phyloP scores from a whole-genome alignment of 305 asterid genomes.

The Fraxinus platypoda region DNA sequence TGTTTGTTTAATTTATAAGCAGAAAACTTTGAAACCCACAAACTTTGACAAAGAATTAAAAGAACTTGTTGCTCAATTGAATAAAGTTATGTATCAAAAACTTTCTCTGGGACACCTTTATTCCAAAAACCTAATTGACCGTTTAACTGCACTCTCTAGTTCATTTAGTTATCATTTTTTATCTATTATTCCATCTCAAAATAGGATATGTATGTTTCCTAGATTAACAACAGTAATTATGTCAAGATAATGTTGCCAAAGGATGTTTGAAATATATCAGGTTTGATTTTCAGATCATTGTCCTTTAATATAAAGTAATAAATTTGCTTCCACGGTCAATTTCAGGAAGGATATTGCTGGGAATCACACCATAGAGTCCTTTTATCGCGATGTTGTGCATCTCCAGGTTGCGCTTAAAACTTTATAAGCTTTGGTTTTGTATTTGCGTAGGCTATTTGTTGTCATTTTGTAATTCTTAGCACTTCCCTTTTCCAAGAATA shows the following conservation, averaged over 20 bases:
- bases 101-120: background rate
- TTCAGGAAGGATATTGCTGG: constrained; percentile 83
- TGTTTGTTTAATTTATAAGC: background rate
- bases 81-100: background rate
- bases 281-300: background rate
- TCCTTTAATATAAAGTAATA: constrained; percentile 14
- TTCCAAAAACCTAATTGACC: background rate
- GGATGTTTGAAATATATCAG: background rate
- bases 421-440: constrained; percentile 18
- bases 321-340: constrained; percentile 24
- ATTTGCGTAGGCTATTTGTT: background rate
- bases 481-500: background rate
- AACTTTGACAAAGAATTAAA: background rate
- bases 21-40: background rate
- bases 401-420: constrained; percentile 59
- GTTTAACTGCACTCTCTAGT: background rate
- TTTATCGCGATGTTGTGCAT: constrained; percentile 68
- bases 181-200: background rate
- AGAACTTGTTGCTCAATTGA: background rate
- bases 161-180: background rate
- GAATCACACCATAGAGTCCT: constrained; percentile 50
- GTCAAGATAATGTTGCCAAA: background rate
- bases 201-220: background rate
- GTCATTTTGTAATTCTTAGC: background rate
- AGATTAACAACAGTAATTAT: background rate